Base-by-base conservation (phyloP, 441 rosid species). In the Mallotus japonicus region DNA sequence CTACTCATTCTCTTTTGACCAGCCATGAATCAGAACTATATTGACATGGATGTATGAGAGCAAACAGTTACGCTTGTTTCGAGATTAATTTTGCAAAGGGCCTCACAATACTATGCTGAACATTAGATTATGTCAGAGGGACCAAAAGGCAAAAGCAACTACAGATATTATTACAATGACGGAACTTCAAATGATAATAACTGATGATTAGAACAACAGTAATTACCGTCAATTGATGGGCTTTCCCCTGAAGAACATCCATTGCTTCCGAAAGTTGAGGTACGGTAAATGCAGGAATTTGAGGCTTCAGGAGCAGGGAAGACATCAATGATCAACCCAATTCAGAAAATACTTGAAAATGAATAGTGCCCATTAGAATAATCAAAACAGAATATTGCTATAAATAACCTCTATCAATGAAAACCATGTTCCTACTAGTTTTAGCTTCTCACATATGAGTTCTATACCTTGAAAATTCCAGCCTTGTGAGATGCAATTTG, bases 211-310 rank as follows among this genome's bases (percentile, higher is more conserved):
- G 6, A 5, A 71, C 66, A 68, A 40, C 54, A 54, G 71, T 34
- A 49, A 58, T 81, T 83, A 91, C 98, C 88, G 24, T 80, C 57
- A 89, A 69, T 69, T 85, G 77, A 32, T 69, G 70, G 64, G 97
- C 92, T 76, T 80, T 84, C 73, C 83, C 84, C 68, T 79, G 77
- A 78, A 93, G 88, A 79, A 85, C 93, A 58, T 79, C 84, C 96
- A 93, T 90, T 79, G 98, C 98, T 83, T 93, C 97, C 73, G 90
- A 76, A 65, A 80, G 87, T 81, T 93, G 98, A 65, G 87, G 87
- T 54, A 86, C 92, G 19, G 94, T 89, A 82, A 88, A 91, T 67
- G 96, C 98, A 28, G 98, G 98, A 80, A 90, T 78, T 80, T 87
- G 88, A 85, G 87, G 94, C 98, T 93, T 85, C 87, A 85, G 81